Evolutionary conservation across 306 rosid species (phyloP).

Genomic region (Cucumis melo): DNA sequence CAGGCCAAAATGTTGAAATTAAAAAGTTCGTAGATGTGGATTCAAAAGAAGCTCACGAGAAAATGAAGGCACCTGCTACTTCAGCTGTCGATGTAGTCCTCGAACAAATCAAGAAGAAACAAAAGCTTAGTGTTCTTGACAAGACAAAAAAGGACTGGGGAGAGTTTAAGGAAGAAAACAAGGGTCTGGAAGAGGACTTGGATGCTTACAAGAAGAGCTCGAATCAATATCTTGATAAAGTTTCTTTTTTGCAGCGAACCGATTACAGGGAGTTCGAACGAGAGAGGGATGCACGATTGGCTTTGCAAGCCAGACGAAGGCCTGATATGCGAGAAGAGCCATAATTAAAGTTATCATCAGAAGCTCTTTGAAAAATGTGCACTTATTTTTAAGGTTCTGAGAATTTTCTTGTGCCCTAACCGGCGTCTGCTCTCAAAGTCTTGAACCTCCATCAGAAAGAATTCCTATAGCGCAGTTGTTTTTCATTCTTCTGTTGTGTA

Average conservation of each 20-base stretch:
- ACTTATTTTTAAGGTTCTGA: neutral
- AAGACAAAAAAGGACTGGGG: constrained; percentile 98
- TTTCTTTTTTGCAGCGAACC: constrained; percentile 82
- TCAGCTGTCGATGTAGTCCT: constrained; percentile 81
- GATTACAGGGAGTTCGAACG: constrained; percentile 94
- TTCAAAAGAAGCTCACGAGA: constrained; percentile 78
- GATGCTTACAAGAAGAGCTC: constrained; percentile 98
- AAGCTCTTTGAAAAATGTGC: neutral
- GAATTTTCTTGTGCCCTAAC: neutral
- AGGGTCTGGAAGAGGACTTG: constrained; percentile 67
- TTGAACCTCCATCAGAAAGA: no score
- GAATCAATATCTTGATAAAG: constrained; percentile 80
- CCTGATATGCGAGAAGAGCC: constrained; percentile 74
- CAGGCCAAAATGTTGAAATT: constrained; percentile 80
- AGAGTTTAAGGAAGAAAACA: constrained; percentile 81
- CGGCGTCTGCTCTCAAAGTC: no score
- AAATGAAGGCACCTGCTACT: constrained; percentile 47
- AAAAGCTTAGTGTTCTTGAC: constrained; percentile 89
- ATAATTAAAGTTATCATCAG: constrained; percentile 5
- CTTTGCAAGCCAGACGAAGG: constrained; percentile 64
- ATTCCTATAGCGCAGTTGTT: neutral
- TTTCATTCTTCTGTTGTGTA: neutral
- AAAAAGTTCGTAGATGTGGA: constrained; percentile 75
- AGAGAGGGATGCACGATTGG: constrained; percentile 86
- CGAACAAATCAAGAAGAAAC: constrained; percentile 92